These are phyloP conservation scores for Aspergillus awamori DNA, from an alignment of 2,329 filamentous ascomycete species.

Conservation along the genomic window DNA sequence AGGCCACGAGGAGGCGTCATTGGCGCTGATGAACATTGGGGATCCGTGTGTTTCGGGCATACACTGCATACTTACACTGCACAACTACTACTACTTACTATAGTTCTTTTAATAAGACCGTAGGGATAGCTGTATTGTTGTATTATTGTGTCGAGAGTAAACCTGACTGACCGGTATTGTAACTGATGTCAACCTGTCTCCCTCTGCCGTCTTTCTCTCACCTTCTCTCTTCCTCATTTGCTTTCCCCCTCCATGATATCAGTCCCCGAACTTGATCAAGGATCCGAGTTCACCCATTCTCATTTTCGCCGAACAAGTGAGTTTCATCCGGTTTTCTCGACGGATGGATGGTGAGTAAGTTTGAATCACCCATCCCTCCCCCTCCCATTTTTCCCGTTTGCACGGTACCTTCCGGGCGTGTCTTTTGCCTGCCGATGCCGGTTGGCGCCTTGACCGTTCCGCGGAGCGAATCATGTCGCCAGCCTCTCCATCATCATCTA, in stretches of 20 bases:
- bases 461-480: conserved; percentile 16
- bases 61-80: too few species aligned
- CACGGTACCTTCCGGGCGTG: not conserved
- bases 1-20: not conserved
- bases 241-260: not conserved
- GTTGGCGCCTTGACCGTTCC: conserved; percentile 14
- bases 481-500: conserved; percentile 2
- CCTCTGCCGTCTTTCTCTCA: not conserved
- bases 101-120: too few species aligned
- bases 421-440: conserved; percentile 5
- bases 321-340: not conserved
- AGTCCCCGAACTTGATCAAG: not conserved
- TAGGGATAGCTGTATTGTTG: too few species aligned
- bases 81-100: too few species aligned
- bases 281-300: not conserved
- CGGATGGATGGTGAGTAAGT: not conserved
- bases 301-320: not conserved
- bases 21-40: not conserved
- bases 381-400: not conserved
- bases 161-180: not conserved
- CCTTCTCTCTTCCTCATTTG: not conserved
- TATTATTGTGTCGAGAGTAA: too few species aligned
- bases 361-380: not conserved
- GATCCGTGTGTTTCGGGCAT: not conserved
- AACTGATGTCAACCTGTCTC: not conserved